Evolutionary conservation across 2,329 filamentous ascomycete genomes (phyloP).

Genomic region (Aquanectria penicillioides): DNA sequence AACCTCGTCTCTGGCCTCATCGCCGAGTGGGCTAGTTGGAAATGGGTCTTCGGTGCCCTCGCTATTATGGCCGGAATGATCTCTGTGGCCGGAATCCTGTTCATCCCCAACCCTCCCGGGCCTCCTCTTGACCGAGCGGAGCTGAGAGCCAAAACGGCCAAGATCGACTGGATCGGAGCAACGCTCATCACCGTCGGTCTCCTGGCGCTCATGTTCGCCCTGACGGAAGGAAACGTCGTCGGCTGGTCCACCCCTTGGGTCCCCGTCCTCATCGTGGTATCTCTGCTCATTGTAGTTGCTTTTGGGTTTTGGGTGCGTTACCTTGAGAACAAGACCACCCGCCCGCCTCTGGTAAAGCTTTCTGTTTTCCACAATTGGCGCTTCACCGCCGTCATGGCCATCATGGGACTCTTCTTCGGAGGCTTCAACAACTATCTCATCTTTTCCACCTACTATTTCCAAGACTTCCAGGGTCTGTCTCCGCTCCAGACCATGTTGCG

Average conservation of each 20-base stretch:
- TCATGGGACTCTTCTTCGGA: slow-evolving; percentile 74
- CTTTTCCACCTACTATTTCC: slow-evolving; percentile 76
- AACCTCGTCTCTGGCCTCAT: slow-evolving; percentile 73
- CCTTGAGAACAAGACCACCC: slow-evolving; percentile 43
- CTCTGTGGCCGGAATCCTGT: slow-evolving; percentile 64
- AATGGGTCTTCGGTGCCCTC: slow-evolving; percentile 73
- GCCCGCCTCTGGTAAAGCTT: slow-evolving; percentile 72
- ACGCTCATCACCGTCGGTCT: slow-evolving; percentile 70
- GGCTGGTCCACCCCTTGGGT: slow-evolving; percentile 75
- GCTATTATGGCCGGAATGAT: slow-evolving; percentile 68
- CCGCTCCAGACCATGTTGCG: slow-evolving; percentile 74
- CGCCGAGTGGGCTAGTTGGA: slow-evolving; percentile 70
- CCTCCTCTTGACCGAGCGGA: slow-evolving; percentile 38
- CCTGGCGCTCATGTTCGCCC: slow-evolving; percentile 70
- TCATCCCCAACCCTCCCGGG: slow-evolving; percentile 65
- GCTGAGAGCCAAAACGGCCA: slow-evolving; percentile 49
- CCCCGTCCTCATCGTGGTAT: slow-evolving; percentile 66
- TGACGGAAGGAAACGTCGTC: slow-evolving; percentile 75
- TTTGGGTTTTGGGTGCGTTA: slow-evolving; percentile 71
- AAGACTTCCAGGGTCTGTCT: slow-evolving; percentile 70
- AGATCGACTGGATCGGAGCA: slow-evolving; percentile 75
- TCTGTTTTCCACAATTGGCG: slow-evolving; percentile 68
- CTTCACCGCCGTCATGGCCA: slow-evolving; percentile 71
- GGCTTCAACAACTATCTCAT: slow-evolving; percentile 75
- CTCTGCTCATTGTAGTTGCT: slow-evolving; percentile 62